Base-by-base conservation (phyloP, 306 rosid genomes). In the Malus sieversii region DNA sequence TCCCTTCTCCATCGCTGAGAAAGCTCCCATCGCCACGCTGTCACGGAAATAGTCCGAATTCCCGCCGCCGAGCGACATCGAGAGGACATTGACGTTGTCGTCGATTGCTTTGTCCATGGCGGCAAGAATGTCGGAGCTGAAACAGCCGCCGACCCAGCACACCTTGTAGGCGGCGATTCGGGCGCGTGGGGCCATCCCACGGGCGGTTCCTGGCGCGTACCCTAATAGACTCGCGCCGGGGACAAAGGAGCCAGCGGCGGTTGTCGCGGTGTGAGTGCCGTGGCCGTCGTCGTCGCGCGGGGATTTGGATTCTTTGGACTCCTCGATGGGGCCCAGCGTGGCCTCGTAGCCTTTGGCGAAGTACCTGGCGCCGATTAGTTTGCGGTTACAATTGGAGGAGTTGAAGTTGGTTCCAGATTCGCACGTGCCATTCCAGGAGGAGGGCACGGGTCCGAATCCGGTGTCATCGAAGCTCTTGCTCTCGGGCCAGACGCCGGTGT, bases 401-500 rank as follows among this genome's bases (percentile, higher is more conserved):
- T 62, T 88, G 72, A 93, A 93, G 77, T 90, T 90, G 1, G 86
- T 70, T 10, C 96, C 94, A 0, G 70, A 71, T 77, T 88, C 89
- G 30, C 98, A 93, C 55, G 57, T 66, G 3, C 98, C 98, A 68
- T 83, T 91, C 98, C 98, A 93, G 30, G 57, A 69, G 8, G 29
- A 63, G 2, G 98, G 97, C 15, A 89, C 79, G 29, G 97, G 92
- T 66, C 90, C 92, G 1, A 87, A 72, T 6, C 89, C 90, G 0
- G 84, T 46, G 45, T 91, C 98, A 30, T 86, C 85, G 18, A 90
- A 90, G 83, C 98, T 93, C 80, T 91, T 91, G 82, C 97, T 93
- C 74, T 93, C 96, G 1, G 96, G 98, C 96, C 93, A 91, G 46
- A 93, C 76, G 0, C 96, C 98, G 0, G 94, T 90, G 73, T 93